Base-by-base conservation (phyloP, 768 basidiomycete genomes). In the Auriscalpium microsporum region DNA sequence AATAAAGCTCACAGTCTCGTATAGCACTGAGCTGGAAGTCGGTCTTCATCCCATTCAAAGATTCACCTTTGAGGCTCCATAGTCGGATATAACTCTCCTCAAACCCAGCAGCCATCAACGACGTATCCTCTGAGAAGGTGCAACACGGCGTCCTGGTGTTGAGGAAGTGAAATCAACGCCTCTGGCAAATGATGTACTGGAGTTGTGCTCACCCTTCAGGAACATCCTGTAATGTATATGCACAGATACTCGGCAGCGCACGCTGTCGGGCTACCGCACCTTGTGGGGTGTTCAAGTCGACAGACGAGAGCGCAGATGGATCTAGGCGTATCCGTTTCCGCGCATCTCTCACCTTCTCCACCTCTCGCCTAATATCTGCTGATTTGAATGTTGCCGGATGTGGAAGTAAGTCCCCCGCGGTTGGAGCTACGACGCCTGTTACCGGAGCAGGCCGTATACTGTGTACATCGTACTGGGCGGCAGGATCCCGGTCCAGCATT, bases 11-110 rank as follows among this genome's bases (percentile, higher is more conserved):
- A 92, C 93, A 68, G 63, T 91, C 89, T 70, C 78, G 81, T 59
- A 88, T 75, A 16, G 79, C 74, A 54, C 74, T 83, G 11, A 79
- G 65, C 17, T 81, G 77, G 55, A 89, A 90, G 63, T 94, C 90
- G 58, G 83, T 91, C 54, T 84, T 77, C 56, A 87, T 67, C 5
- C 87, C 90, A 63, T 75, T 81, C 36, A 99, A 70, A 61, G 86
- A 90, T 65, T 96, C 91, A 37, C 93, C 94, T 65, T 94, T 97
- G 51, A 98, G 72, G 67, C 81, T 95, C 94, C 96, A 99, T 58
- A 99, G 62, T 45, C 93, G 81, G 58, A 98, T 88, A 65, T 92
- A 94, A 64, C 94, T 97, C 71, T 99, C 94, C 23, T 90, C 81
- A 67, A 96, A 97, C 3, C 96, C 96, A 46, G 87, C 89, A 1